These are phyloP conservation scores for Emericellopsis terricola DNA, from an alignment of 495 filamentous ascomycete species.

Conservation along the genomic window DNA sequence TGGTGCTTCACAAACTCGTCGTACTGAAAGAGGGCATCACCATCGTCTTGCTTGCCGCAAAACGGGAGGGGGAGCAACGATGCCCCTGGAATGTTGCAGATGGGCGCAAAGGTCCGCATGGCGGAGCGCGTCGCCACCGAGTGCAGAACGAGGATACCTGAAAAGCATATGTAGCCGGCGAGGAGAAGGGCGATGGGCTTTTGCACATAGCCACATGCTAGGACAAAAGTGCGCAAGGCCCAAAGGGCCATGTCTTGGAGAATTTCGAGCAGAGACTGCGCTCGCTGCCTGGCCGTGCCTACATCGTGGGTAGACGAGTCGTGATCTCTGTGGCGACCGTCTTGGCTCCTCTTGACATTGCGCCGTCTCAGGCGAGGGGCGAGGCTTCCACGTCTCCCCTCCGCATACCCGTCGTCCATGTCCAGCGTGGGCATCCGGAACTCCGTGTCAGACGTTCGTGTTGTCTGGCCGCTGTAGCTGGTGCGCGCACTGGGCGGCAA, in stretches of 20 bases:
- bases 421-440: constrained; percentile 25
- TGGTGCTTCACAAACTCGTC: constrained; percentile 50
- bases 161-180: constrained; percentile 31
- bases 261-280: constrained; percentile 10
- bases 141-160: constrained; percentile 25
- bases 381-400: constrained; percentile 9
- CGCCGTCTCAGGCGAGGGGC: background rate
- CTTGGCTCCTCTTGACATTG: background rate
- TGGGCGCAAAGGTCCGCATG: constrained; percentile 34
- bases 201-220: constrained; percentile 31
- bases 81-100: constrained; percentile 45
- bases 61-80: constrained; percentile 40
- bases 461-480: constrained; percentile 4
- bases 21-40: constrained; percentile 32
- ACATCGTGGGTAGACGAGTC: background rate
- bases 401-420: constrained; percentile 7
- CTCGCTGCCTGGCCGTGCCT: background rate
- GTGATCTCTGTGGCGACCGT: background rate
- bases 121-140: constrained; percentile 31
- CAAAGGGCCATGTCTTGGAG: constrained; percentile 20
- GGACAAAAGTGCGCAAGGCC: constrained; percentile 26
- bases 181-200: constrained; percentile 35
- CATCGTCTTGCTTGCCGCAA: constrained; percentile 17
- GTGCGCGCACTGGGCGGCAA: constrained; percentile 15
- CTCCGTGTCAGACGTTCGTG: constrained; percentile 17